Evolutionary conservation across 331 rosid genomes (phyloP).

Genomic region (Pyracantha coccinea): DNA sequence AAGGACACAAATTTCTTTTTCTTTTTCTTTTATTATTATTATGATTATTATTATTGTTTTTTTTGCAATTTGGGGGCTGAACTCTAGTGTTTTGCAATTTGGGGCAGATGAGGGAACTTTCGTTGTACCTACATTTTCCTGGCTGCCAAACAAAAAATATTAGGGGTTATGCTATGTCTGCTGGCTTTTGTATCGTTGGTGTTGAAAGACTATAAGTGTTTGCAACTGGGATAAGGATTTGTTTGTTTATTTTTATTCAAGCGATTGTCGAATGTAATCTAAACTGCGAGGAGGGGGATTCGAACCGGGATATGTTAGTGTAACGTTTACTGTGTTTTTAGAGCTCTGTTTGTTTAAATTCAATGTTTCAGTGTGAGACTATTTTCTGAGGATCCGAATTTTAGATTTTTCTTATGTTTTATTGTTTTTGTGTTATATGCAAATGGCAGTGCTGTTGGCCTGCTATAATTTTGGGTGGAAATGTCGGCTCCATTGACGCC

Average conservation of each 20-base stretch:
- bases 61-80: not conserved
- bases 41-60: too few relatives aligned
- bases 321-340: too few relatives aligned
- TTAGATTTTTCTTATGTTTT: not conserved
- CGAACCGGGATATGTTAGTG: not conserved
- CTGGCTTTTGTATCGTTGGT: not conserved
- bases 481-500: constrained; percentile 58
- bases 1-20: not conserved
- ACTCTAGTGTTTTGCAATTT: not conserved
- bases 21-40: too few relatives aligned
- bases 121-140: not conserved
- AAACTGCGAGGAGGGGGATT: not conserved
- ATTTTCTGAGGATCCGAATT: not conserved
- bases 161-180: not conserved
- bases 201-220: not conserved
- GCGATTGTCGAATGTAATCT: not conserved
- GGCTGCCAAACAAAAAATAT: not conserved
- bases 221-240: not conserved
- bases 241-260: too few relatives aligned
- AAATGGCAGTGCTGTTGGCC: constrained; percentile 11
- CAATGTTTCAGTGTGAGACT: not conserved
- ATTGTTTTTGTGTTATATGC: not conserved
- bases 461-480: constrained; percentile 15
- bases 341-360: too few relatives aligned
- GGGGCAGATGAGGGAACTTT: not conserved